Conservation (phyloP, 257 asterid genomes). For the Fraxinus quadrangulata region DNA sequence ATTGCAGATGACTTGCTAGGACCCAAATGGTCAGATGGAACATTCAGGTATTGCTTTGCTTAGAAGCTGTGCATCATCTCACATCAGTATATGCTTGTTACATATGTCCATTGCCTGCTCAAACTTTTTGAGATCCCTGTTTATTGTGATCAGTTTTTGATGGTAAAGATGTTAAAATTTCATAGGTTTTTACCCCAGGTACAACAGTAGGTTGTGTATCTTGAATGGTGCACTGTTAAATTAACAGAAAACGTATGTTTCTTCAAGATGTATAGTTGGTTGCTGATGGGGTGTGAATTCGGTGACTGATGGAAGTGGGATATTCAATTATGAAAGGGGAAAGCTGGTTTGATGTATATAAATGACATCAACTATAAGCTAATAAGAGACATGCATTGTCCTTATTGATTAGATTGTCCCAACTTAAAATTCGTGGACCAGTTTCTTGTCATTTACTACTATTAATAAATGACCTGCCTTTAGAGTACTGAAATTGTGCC, state of each 20-base stretch:
- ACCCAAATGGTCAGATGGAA: conserved; percentile 35
- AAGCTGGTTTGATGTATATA: background rate
- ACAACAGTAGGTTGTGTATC: background rate
- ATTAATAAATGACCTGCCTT: background rate
- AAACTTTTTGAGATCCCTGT: background rate
- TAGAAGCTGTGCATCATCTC: conserved; percentile 7
- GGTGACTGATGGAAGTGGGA: background rate
- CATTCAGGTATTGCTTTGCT: conserved; percentile 48
- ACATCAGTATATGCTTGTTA: conserved; percentile 6
- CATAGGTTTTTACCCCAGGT: background rate
- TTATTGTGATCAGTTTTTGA: background rate
- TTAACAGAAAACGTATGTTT: background rate
- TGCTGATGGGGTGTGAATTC: background rate
- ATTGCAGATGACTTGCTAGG: conserved; percentile 23
- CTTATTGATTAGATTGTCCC: background rate
- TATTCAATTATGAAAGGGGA: background rate
- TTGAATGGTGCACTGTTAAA: background rate
- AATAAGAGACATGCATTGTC: background rate
- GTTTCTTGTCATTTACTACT: background rate
- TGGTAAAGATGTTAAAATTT: background rate
- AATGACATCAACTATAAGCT: background rate
- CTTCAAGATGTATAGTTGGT: background rate
- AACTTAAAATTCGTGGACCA: background rate
- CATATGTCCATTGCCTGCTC: background rate
- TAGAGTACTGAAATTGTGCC: background rate